Evolutionary conservation across 2,329 filamentous ascomycete species (phyloP).

Genomic region (Cytospora leucostoma): DNA sequence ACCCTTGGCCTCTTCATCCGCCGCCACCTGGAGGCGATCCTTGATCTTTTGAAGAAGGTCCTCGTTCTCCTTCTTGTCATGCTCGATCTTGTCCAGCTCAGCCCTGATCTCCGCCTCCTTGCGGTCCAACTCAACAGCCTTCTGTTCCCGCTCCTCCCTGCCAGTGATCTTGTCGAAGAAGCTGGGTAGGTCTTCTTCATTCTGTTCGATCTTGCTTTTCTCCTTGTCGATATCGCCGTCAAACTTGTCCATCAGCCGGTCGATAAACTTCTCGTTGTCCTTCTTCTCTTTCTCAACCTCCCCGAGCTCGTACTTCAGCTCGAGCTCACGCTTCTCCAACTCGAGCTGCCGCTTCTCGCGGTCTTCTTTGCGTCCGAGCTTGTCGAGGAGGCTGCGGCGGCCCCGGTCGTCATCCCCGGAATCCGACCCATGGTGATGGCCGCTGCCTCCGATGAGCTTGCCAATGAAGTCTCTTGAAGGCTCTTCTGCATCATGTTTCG

Average conservation of each 20-base stretch:
- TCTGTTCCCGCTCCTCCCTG: constrained; percentile 22
- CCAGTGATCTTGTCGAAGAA: constrained; percentile 25
- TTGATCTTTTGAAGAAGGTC: constrained; percentile 23
- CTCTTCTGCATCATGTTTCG: constrained; percentile 14
- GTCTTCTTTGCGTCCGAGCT: constrained; percentile 2
- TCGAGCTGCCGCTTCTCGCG: constrained; percentile 11
- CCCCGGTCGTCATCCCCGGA: constrained; percentile 7
- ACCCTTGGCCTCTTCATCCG: constrained; percentile 5
- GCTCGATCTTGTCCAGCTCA: constrained; percentile 14
- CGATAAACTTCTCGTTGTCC: constrained; percentile 20
- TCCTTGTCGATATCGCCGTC: constrained; percentile 18
- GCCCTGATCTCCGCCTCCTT: constrained; percentile 20
- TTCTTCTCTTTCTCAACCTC: constrained; percentile 11
- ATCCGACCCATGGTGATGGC: constrained; percentile 11
- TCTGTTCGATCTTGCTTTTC: constrained; percentile 3
- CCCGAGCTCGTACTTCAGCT: constrained; percentile 18
- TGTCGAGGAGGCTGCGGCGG: constrained; percentile 12
- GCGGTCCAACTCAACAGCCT: constrained; percentile 15
- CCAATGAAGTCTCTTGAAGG: constrained; percentile 19
- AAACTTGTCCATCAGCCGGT: constrained; percentile 13
- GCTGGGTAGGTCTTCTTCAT: constrained; percentile 5
- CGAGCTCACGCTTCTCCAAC: constrained; percentile 19
- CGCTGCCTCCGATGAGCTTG: constrained; percentile 20
- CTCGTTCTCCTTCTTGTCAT: constrained; percentile 25
- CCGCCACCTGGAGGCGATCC: constrained; percentile 11